Conservation (phyloP, 495 filamentous ascomycete genomes). For the Penicillium odoratum region DNA sequence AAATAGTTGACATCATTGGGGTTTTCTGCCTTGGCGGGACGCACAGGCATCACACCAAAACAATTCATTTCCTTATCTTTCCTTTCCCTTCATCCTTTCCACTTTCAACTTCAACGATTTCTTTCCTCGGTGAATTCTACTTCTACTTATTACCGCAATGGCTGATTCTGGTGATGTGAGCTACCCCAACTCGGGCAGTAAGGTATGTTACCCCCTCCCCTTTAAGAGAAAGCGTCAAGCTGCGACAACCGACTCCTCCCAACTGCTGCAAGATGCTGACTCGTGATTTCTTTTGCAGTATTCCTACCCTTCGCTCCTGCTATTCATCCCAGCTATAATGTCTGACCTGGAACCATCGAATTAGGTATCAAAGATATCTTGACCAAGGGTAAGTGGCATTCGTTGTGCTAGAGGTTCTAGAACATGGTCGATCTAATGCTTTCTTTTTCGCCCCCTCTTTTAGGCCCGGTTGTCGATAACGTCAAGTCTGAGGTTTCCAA, state of each 20-base stretch:
- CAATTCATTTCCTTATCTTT: constrained; percentile 20
- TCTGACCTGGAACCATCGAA: constrained; percentile 21
- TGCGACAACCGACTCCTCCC: constrained; percentile 13
- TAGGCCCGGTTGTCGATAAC: constrained; percentile 76
- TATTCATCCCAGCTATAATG: neutral
- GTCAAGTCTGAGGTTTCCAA: constrained; percentile 71
- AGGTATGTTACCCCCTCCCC: constrained; percentile 33
- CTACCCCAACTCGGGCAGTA: constrained; percentile 47
- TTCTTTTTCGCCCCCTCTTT: constrained; percentile 5
- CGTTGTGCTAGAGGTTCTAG: constrained; percentile 9
- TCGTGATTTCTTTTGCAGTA: constrained; percentile 8
- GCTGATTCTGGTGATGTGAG: constrained; percentile 39
- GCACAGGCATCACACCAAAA: constrained; percentile 29
- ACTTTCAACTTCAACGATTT: constrained; percentile 14
- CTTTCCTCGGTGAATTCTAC: neutral
- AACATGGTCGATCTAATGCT: constrained; percentile 35
- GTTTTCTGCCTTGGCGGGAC: constrained; percentile 17
- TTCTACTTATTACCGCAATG: constrained; percentile 20
- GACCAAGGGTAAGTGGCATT: constrained; percentile 33
- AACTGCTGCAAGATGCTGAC: constrained; percentile 19
- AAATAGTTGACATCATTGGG: constrained; percentile 18
- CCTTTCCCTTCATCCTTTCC: constrained; percentile 18
- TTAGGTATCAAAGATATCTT: constrained; percentile 30
- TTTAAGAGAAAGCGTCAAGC: neutral
- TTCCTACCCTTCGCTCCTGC: neutral